Conservation (phyloP, 306 rosid species). For the Cotoneaster glaucophyllus region DNA sequence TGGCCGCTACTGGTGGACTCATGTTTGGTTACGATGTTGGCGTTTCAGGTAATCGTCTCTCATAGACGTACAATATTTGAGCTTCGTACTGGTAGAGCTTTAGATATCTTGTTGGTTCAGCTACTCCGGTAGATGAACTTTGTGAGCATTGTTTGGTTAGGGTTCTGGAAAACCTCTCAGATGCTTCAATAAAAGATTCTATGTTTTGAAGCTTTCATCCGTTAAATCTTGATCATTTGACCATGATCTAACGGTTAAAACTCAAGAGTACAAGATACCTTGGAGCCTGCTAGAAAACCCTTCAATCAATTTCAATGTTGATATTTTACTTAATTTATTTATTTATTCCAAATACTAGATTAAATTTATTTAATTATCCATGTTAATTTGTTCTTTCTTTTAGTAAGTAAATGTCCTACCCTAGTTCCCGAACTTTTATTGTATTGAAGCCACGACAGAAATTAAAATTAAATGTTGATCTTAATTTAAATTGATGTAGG, state of each 20-base stretch:
- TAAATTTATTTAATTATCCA: background rate
- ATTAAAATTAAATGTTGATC: background rate
- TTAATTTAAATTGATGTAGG: slow-evolving; percentile 28
- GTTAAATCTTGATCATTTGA: background rate
- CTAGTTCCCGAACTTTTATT: too few relatives aligned
- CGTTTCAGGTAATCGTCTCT: slow-evolving; percentile 52
- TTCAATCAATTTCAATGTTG: background rate
- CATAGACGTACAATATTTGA: background rate
- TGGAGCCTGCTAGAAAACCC: background rate
- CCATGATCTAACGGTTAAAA: background rate
- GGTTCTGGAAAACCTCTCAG: background rate
- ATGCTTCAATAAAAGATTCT: background rate
- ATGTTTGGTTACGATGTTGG: slow-evolving; percentile 88
- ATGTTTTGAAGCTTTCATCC: background rate
- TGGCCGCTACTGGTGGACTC: slow-evolving; percentile 95
- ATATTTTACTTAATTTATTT: background rate
- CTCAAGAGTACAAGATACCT: background rate
- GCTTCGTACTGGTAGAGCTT: background rate
- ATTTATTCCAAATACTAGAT: background rate
- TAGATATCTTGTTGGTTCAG: background rate
- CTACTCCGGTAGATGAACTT: background rate
- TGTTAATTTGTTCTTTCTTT: background rate
- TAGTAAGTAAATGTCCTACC: too few relatives aligned
- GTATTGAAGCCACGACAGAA: too few relatives aligned
- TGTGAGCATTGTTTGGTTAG: slow-evolving; percentile 2